phyloP scores from a whole-genome alignment of 768 basidiomycete genomes.

The Thelephora ganbajun region DNA sequence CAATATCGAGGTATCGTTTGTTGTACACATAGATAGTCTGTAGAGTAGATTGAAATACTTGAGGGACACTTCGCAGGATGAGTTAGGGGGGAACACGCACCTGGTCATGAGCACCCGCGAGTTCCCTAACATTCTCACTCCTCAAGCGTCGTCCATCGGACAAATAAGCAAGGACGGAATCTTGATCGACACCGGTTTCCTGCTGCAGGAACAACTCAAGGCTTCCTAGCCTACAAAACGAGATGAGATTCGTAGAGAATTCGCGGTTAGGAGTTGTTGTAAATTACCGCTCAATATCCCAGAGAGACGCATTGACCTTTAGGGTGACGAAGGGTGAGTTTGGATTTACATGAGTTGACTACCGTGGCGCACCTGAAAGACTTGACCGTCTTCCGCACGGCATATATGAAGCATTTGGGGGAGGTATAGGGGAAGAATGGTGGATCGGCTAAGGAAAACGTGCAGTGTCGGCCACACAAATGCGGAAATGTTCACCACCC shows the following conservation, averaged over 20 bases:
- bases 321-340: neutral
- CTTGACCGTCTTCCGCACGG: conserved; percentile 26
- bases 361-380: conserved; percentile 19
- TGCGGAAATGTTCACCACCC: neutral
- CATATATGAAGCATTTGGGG: conserved; percentile 24
- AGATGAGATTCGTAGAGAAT: neutral
- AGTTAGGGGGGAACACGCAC: conserved; percentile 22
- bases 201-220: conserved; percentile 62
- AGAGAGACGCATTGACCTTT: conserved; percentile 46
- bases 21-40: conserved; percentile 77
- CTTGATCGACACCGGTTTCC: conserved; percentile 57
- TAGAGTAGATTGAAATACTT: neutral
- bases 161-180: conserved; percentile 61
- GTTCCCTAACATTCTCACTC: conserved; percentile 58
- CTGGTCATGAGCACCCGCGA: conserved; percentile 65
- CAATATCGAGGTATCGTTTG: conserved; percentile 62
- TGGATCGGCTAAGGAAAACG: neutral
- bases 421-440: neutral
- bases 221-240: conserved; percentile 34
- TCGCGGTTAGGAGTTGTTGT: conserved; percentile 2
- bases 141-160: conserved; percentile 67
- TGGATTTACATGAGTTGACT: neutral
- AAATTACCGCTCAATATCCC: conserved; percentile 64
- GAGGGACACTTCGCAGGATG: neutral
- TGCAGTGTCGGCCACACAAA: neutral